Evolutionary conservation across 345 rosid species (phyloP).

Genomic region (Garcia nutans): DNA sequence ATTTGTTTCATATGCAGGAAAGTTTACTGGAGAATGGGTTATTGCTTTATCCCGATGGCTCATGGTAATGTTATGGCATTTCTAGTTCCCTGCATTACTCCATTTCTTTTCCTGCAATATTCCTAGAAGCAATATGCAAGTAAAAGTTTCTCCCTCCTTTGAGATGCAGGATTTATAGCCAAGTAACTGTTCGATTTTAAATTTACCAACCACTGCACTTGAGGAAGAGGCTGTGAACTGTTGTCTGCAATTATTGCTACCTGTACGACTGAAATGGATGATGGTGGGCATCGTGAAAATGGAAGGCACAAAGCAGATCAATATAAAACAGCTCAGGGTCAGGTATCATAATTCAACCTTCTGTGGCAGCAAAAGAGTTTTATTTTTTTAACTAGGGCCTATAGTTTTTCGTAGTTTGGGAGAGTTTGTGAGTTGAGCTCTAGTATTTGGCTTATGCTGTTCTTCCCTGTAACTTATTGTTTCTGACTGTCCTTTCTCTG

Average conservation of each 20-base stretch:
- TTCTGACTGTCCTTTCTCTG: conserved; percentile 19
- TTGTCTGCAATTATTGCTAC: conserved; percentile 7
- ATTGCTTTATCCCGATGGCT: not conserved
- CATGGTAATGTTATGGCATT: conserved; percentile 13
- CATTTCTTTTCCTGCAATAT: not conserved
- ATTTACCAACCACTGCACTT: conserved; percentile 22
- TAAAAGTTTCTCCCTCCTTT: not conserved
- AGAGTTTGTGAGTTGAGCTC: not conserved
- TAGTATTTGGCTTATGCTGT: not conserved
- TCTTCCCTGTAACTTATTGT: conserved; percentile 1
- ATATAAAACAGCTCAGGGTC: conserved; percentile 76
- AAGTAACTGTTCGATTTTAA: conserved; percentile 13
- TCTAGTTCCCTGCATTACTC: not conserved
- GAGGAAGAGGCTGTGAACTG: conserved; percentile 2
- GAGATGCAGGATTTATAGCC: conserved; percentile 22
- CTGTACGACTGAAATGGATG: conserved; percentile 63
- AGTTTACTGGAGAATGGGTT: conserved; percentile 1
- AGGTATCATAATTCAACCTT: conserved; percentile 48
- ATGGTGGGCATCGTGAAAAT: conserved; percentile 87
- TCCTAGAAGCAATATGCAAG: not conserved
- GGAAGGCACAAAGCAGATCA: conserved; percentile 81
- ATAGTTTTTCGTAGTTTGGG: not conserved
- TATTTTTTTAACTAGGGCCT: not conserved
- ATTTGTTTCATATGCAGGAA: conserved; percentile 6
- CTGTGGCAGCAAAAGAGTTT: not conserved